A percentile compares a stretch with the other conserved stretches of the same genome.
Evolutionary conservation across 1,139 yeast genomes (phyloP).

Genomic region (Taphrina pruni): DNA sequence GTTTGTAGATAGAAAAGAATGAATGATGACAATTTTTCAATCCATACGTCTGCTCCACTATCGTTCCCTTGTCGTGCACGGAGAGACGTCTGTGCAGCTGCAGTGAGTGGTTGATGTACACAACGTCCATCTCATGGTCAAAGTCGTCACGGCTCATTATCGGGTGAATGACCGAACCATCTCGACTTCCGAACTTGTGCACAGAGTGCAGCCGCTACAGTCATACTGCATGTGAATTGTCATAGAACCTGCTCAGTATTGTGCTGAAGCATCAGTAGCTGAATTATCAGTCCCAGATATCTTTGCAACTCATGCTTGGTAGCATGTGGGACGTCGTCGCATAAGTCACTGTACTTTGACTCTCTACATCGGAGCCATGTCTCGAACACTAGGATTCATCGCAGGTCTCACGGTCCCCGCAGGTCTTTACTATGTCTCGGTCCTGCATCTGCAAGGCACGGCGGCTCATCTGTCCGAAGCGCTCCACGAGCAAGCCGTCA

Average conservation of each 20-base stretch:
- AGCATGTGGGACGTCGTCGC: neutral
- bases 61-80: neutral
- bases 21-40: neutral
- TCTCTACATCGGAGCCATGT: neutral
- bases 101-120: neutral
- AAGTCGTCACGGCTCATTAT: neutral
- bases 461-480: constrained; percentile 24
- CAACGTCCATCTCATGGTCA: neutral
- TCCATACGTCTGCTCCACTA: neutral
- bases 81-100: neutral
- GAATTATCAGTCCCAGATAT: too few relatives aligned
- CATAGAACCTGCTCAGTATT: too few relatives aligned
- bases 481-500: constrained; percentile 28
- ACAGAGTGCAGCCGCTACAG: too few relatives aligned
- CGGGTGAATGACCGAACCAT: neutral
- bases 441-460: constrained; percentile 34
- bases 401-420: constrained; percentile 40
- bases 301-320: neutral
- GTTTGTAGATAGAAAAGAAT: neutral
- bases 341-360: neutral
- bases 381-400: constrained; percentile 35
- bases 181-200: neutral
- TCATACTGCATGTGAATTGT: too few relatives aligned
- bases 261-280: too few relatives aligned
- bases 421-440: constrained; percentile 33